These are phyloP conservation scores for Bathelium albidoporum DNA, from an alignment of 495 filamentous ascomycete species.

Conservation along the genomic window DNA sequence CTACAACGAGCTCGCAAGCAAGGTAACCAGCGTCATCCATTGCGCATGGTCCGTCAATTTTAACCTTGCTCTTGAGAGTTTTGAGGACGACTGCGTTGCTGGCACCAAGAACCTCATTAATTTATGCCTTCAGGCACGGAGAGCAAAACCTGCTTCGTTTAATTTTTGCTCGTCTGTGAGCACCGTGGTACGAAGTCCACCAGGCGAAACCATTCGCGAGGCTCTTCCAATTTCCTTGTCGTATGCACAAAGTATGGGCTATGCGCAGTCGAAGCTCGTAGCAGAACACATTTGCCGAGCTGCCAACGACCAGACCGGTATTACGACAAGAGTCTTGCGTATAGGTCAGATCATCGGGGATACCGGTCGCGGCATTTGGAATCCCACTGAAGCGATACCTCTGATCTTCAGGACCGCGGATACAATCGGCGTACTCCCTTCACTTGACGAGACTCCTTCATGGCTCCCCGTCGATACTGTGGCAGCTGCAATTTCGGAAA, in stretches of 20 bases:
- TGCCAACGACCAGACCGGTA: conserved; percentile 23
- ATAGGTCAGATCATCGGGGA: conserved; percentile 53
- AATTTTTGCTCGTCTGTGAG: conserved; percentile 30
- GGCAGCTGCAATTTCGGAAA: conserved; percentile 38
- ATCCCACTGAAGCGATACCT: conserved; percentile 47
- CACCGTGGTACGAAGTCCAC: conserved; percentile 17
- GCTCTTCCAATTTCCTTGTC: conserved; percentile 31
- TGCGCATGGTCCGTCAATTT: conserved; percentile 52
- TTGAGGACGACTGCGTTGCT: conserved; percentile 38
- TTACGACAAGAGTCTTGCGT: conserved; percentile 39
- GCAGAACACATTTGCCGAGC: conserved; percentile 34
- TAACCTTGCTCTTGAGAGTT: conserved; percentile 35
- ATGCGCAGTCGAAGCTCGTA: conserved; percentile 49
- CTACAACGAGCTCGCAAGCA: conserved; percentile 6
- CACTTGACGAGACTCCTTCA: conserved; percentile 30
- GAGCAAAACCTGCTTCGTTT: conserved; percentile 30
- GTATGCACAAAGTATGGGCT: conserved; percentile 41
- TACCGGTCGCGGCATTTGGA: conserved; percentile 44
- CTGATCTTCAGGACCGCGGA: conserved; percentile 45
- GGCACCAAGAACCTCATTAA: conserved; percentile 45
- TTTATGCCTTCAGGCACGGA: conserved; percentile 39
- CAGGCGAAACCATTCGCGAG: conserved; percentile 30
- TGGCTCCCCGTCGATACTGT: conserved; percentile 51
- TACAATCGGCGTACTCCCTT: conserved; percentile 40
- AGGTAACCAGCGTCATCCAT: conserved; percentile 27